These are phyloP conservation scores for Clavaria fumosa DNA, from an alignment of 768 basidiomycete genomes.

Conservation along the genomic window DNA sequence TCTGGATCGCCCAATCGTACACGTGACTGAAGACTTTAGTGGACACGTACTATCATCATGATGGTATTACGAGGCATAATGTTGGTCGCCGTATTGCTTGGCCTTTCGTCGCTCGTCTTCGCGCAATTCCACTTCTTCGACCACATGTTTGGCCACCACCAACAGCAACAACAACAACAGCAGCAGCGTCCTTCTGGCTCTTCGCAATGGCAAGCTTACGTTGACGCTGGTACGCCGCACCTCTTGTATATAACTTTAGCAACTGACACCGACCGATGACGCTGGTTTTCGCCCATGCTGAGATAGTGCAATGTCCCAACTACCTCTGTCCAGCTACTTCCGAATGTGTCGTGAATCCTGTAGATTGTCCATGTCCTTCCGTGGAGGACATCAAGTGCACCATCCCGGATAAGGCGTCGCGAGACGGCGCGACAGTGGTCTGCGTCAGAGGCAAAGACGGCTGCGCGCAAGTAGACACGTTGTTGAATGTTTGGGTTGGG, in stretches of 20 bases:
- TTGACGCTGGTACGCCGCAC: constrained; percentile 36
- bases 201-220: constrained; percentile 50
- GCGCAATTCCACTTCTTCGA: constrained; percentile 76
- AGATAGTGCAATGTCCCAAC: constrained; percentile 51
- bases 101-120: constrained; percentile 21
- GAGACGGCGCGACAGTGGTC: constrained; percentile 42
- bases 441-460: constrained; percentile 54
- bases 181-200: constrained; percentile 35
- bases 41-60: too few relatives aligned
- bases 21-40: too few relatives aligned
- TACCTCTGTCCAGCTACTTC: constrained; percentile 69
- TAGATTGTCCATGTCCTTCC: constrained; percentile 69
- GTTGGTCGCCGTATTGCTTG: constrained; percentile 4
- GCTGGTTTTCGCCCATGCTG: too few relatives aligned
- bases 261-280: too few relatives aligned
- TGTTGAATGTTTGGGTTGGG: too few relatives aligned
- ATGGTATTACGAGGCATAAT: constrained; percentile 2
- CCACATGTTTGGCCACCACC: constrained; percentile 61
- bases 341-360: constrained; percentile 44
- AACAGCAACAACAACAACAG: constrained; percentile 45
- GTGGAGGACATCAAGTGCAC: constrained; percentile 63
- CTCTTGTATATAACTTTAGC: not conserved
- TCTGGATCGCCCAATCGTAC: too few relatives aligned
- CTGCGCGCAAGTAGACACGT: constrained; percentile 44
- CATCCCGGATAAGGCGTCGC: constrained; percentile 44